Evolutionary conservation across 2,329 filamentous ascomycete species (phyloP).

Genomic region (Aspergillus tanneri): DNA sequence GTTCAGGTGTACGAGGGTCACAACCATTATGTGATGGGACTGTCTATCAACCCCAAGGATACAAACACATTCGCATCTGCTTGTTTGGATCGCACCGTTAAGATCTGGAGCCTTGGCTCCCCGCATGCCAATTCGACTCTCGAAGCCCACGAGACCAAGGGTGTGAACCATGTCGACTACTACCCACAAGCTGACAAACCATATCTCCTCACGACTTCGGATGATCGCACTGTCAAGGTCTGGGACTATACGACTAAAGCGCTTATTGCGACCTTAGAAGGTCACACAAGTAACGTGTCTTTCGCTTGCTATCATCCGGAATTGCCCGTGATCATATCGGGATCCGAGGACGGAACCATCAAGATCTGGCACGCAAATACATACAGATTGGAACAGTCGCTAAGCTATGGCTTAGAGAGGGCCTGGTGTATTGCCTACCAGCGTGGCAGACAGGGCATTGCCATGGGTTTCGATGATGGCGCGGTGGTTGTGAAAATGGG

Average conservation of each 20-base stretch:
- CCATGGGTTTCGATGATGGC: slow-evolving; percentile 95
- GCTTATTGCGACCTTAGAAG: slow-evolving; percentile 91
- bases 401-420: slow-evolving; percentile 93
- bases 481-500: slow-evolving; percentile 98
- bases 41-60: slow-evolving; percentile 96
- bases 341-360: slow-evolving; percentile 94
- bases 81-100: slow-evolving; percentile 93
- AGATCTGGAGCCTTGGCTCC: slow-evolving; percentile 95
- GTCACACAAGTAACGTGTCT: slow-evolving; percentile 96
- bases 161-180: slow-evolving; percentile 96
- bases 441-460: slow-evolving; percentile 88
- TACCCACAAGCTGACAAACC: slow-evolving; percentile 68
- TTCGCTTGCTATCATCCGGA: slow-evolving; percentile 98
- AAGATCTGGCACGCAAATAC: slow-evolving; percentile 99
- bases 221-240: slow-evolving; percentile 94
- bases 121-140: slow-evolving; percentile 94
- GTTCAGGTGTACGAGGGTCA: slow-evolving; percentile 96
- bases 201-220: slow-evolving; percentile 93
- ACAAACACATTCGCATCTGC: slow-evolving; percentile 91
- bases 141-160: slow-evolving; percentile 94
- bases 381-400: slow-evolving; percentile 89
- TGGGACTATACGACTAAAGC: slow-evolving; percentile 99
- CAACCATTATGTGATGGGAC: slow-evolving; percentile 93
- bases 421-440: slow-evolving; percentile 98
- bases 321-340: slow-evolving; percentile 93